Conservation (phyloP, 352 stramenopile species). For the Phytophthora nicotianae region DNA sequence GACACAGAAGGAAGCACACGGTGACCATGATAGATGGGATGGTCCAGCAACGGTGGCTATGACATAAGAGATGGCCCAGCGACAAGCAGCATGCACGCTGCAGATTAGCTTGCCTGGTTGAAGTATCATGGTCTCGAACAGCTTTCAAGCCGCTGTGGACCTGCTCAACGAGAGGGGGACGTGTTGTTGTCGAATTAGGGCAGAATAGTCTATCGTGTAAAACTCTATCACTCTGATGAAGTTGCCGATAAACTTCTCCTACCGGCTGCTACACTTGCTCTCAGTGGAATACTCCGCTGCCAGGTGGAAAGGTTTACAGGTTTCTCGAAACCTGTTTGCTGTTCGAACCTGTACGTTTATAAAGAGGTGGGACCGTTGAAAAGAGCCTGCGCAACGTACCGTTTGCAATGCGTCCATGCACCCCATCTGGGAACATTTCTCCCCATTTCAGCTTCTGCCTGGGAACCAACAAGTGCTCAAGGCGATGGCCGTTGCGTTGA, state of each 20-base stretch:
- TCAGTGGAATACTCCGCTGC: too few species aligned
- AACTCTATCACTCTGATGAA: conserved; percentile 6
- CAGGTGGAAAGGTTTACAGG: too few species aligned
- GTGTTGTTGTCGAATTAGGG: neutral
- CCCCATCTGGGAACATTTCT: conserved; percentile 28
- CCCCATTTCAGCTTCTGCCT: conserved; percentile 24
- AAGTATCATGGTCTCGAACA: conserved; percentile 1
- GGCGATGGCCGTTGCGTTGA: conserved; percentile 10
- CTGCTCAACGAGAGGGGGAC: conserved; percentile 1
- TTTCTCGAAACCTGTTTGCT: conserved; percentile 16
- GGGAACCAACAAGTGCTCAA: neutral
- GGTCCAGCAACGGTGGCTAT: too few species aligned
- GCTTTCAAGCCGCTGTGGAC: conserved; percentile 4
- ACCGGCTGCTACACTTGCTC: neutral
- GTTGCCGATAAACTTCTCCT: neutral
- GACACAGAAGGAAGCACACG: too few species aligned
- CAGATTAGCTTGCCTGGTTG: too few species aligned
- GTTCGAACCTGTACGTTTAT: conserved; percentile 8
- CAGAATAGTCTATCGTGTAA: conserved; percentile 9
- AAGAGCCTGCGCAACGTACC: conserved; percentile 13
- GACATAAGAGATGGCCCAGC: too few species aligned
- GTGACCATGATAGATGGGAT: too few species aligned
- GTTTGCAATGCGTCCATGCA: conserved; percentile 31
- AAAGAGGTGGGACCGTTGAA: conserved; percentile 12
- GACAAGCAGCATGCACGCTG: too few species aligned